Conservation (phyloP, 2,329 filamentous ascomycete genomes). For the Aquanectria penicillioides region DNA sequence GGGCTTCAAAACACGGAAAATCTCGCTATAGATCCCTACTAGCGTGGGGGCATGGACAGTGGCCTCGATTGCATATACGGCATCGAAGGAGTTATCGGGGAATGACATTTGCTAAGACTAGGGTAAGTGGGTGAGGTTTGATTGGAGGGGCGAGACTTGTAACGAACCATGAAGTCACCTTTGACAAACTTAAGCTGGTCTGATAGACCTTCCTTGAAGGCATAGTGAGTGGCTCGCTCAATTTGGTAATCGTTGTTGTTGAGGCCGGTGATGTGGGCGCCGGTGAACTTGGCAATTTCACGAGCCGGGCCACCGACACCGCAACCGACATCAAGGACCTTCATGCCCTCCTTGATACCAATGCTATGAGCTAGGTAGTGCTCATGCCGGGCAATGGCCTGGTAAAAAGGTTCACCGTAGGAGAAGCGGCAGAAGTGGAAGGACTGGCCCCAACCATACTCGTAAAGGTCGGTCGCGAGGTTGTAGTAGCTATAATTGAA, state of each 20-base stretch:
- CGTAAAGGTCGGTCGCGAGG: conserved; percentile 94
- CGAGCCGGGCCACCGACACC: conserved; percentile 95
- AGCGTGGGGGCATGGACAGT: conserved; percentile 94
- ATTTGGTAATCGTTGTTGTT: conserved; percentile 99
- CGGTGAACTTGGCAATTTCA: conserved; percentile 96
- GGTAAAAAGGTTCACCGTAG: conserved; percentile 84
- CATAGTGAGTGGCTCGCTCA: conserved; percentile 88
- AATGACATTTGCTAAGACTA: conserved; percentile 85
- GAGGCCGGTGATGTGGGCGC: conserved; percentile 86
- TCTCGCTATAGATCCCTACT: conserved; percentile 92
- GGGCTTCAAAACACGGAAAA: conserved; percentile 94
- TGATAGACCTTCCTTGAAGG: conserved; percentile 80
- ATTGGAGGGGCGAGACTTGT: no score
- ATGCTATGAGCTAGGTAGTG: conserved; percentile 96
- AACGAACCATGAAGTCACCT: conserved; percentile 89
- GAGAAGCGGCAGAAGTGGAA: conserved; percentile 99
- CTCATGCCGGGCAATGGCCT: conserved; percentile 95
- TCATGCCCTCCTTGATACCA: conserved; percentile 85
- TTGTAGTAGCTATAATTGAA: conserved; percentile 89
- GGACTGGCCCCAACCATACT: conserved; percentile 94
- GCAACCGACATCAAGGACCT: conserved; percentile 94
- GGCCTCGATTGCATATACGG: conserved; percentile 96
- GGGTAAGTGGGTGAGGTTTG: conserved; percentile 23
- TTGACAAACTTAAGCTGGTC: conserved; percentile 88
- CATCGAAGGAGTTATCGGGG: conserved; percentile 90